Conservation (phyloP, 1,284 basidiomycete genomes). For the Athelia psychrophila region DNA sequence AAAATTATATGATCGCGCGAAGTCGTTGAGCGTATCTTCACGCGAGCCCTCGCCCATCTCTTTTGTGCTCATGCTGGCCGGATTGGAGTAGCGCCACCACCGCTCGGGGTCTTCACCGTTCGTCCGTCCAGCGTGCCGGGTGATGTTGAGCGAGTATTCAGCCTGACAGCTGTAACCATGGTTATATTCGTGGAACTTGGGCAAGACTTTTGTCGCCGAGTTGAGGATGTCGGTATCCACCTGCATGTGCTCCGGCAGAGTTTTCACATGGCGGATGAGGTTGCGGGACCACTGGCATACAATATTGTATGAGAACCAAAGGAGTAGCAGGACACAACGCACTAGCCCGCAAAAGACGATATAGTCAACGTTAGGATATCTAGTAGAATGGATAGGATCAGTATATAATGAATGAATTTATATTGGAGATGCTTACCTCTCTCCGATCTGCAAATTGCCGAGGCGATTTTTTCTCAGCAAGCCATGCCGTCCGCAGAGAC, state of each 20-base stretch:
- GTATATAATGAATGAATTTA: neutral
- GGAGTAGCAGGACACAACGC: neutral
- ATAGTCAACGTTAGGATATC: conserved; percentile 18
- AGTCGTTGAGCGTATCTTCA: conserved; percentile 16
- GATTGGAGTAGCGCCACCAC: conserved; percentile 11
- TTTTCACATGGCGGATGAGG: conserved; percentile 1
- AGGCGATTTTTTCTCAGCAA: conserved; percentile 9
- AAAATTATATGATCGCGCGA: conserved; percentile 8
- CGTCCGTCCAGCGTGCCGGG: conserved; percentile 5
- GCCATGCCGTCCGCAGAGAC: conserved; percentile 2
- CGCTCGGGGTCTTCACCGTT: conserved; percentile 15
- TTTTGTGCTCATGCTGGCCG: conserved; percentile 6
- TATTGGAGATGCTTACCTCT: conserved; percentile 15
- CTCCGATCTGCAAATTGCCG: conserved; percentile 18
- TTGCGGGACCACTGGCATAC: conserved; percentile 14
- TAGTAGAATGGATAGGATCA: neutral
- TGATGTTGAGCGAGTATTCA: conserved; percentile 11
- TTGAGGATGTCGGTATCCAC: neutral
- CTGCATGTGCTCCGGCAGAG: conserved; percentile 1
- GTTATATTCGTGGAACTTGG: conserved; percentile 8
- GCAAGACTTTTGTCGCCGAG: neutral
- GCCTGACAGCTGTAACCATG: conserved; percentile 6
- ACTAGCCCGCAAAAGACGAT: conserved; percentile 5
- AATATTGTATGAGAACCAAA: conserved; percentile 14
- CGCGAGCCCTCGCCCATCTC: conserved; percentile 12